Conservation (phyloP, 2,329 filamentous ascomycete species). For the Penicillium aurantiogriseum region DNA sequence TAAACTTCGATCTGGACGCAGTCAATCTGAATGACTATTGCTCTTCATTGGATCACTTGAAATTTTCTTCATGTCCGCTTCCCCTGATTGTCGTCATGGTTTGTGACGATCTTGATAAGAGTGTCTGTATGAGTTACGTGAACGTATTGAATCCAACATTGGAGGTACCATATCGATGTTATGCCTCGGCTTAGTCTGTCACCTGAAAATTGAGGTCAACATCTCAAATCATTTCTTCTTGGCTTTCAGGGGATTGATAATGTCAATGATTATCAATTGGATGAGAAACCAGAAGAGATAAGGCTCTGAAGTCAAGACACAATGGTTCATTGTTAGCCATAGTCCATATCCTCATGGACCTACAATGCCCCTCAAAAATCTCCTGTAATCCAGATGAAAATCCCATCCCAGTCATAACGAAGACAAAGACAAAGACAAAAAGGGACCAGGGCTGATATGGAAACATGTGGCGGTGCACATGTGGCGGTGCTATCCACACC, state of each 20-base stretch:
- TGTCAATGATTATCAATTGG: neutral
- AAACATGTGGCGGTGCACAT: constrained; percentile 14
- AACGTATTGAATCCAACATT: neutral
- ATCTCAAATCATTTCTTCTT: neutral
- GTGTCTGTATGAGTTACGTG: constrained; percentile 1
- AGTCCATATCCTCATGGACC: neutral
- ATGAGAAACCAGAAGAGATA: neutral
- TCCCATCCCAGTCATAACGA: neutral
- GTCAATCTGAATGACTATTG: neutral
- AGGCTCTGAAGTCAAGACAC: neutral
- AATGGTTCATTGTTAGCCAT: neutral
- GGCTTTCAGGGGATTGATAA: neutral
- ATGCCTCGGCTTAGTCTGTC: neutral
- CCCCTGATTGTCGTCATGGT: neutral
- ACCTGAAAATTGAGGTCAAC: neutral
- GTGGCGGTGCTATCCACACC: constrained; percentile 14
- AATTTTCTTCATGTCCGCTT: neutral
- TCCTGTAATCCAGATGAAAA: neutral
- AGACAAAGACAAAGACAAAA: neutral
- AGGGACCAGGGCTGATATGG: neutral
- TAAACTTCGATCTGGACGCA: constrained; percentile 7
- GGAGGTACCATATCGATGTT: neutral
- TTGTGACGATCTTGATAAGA: constrained; percentile 4
- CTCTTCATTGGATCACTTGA: neutral
- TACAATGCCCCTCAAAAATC: neutral